Conservation (phyloP, 2,329 filamentous ascomycete species). For the Bipolaris zeicola region DNA sequence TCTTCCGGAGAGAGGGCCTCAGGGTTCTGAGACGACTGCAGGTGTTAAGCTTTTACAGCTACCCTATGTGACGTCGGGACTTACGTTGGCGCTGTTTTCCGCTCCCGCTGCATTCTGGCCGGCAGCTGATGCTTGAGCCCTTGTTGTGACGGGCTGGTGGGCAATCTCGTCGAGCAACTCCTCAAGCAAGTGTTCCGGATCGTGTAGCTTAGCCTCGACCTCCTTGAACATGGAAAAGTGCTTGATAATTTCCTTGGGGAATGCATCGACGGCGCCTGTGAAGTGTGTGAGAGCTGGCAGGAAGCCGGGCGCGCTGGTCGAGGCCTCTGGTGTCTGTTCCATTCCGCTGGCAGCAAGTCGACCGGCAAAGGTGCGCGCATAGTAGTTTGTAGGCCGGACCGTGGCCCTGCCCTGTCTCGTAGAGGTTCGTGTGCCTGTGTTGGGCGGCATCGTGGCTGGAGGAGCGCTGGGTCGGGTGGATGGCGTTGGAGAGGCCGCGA, state of each 20-base stretch:
- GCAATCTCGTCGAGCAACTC: conserved; percentile 71
- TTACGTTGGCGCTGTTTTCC: conserved; percentile 49
- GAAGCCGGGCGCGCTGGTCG: conserved; percentile 56
- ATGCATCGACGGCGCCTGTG: conserved; percentile 86
- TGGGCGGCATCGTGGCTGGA: conserved; percentile 43
- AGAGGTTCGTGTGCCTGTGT: conserved; percentile 46
- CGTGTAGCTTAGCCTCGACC: conserved; percentile 95
- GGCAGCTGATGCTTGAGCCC: conserved; percentile 32
- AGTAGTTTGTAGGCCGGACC: conserved; percentile 57
- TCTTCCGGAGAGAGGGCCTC: conserved; percentile 40
- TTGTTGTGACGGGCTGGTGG: conserved; percentile 52
- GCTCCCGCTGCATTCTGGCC: conserved; percentile 41
- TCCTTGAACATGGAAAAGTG: conserved; percentile 97
- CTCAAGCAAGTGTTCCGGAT: conserved; percentile 80
- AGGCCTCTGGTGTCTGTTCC: conserved; percentile 47
- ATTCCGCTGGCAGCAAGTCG: conserved; percentile 43
- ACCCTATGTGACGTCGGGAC: conserved; percentile 40
- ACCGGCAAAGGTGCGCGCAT: conserved; percentile 55
- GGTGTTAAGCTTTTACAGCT: conserved; percentile 26
- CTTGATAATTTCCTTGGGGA: conserved; percentile 92
- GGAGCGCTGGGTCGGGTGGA: conserved; percentile 23
- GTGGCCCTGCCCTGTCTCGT: conserved; percentile 55
- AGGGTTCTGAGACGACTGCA: conserved; percentile 37
- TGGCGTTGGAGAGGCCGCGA: conserved; percentile 23
- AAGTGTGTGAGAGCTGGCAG: conserved; percentile 75